Evolutionary conservation across 2,329 filamentous ascomycete species (phyloP), one percentile per base, ranked within the genome.

Genomic region (Monilinia fructicola): DNA sequence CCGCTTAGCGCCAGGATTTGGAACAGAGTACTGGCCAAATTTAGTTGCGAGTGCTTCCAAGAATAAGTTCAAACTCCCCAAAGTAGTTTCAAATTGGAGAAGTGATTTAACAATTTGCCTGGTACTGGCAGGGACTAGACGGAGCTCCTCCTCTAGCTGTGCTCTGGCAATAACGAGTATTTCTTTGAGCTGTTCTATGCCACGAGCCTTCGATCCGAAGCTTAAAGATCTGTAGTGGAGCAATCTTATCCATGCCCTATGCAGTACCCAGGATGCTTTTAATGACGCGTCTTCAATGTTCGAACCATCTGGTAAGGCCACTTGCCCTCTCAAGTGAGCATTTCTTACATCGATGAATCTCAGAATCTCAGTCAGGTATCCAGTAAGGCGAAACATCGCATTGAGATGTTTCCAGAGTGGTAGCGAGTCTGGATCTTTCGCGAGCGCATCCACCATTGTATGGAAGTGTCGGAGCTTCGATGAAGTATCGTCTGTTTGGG

Each of bases 141-240:
- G 52, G 18, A 50, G 26, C 40, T 69, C 69, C 21, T 54, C 23
- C 16, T 65, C 68, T 42, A 64, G 38, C 11, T 68, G 54, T n/a
- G 21, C 14, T 21, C 54, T 38, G 14, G 58, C 31, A 21, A 67
- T 46, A 5, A 44, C 23, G 3, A 68, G 35, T 28, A 69, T 66
- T 4, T 63, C 18, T n/a, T 64, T 23, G 1, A 69, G 23, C 28
- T 66, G 56, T n/a, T 35, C 12, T 14, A 62, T 11, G 5, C 69
- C 69, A 48, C 42, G 23, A 44, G 18, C 1, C 4, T 44, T 14
- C 11, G 14, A 16, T 52, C 54, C 68, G 16, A 63, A 26, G 16
- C 40, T 54, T 5, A 71, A 55, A 21, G 67, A 67, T 5, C 68
- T 67, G 44, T 69, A 67, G 40, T 72, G 68, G 16, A 72, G 53